Evolutionary conservation across 2,329 filamentous ascomycete species (phyloP), one percentile per base, ranked within the genome.

Genomic region (Tolypocladium tundrense): DNA sequence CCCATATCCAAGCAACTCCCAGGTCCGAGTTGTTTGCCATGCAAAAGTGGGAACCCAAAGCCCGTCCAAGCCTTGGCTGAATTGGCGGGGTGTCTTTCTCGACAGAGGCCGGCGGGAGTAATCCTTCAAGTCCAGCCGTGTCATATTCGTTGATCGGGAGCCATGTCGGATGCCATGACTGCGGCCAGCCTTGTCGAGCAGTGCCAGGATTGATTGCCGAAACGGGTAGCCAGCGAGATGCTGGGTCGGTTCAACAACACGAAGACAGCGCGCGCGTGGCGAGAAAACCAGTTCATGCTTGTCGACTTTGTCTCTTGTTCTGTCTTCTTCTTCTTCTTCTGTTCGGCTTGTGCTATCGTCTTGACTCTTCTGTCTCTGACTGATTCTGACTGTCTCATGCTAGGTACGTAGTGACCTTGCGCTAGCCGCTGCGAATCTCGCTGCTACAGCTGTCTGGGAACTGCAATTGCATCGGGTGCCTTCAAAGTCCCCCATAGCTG

Each of bases 321-420:
- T 53, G 57, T 55, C 55, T 60, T 52, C 60, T 55, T 51, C 60
- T 55, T 51, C 60, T 57, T 57, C 55, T 61, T 53, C 19, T 57
- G 75, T 56, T 58, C 75, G 71, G 76, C 73, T 77, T 86, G 83
- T 87, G 86, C 87, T 88, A 89, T 85, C 85, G 82, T 85, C 81
- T 83, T 84, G 83, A 67, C 68, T 73, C 63, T 71, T 63, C 57
- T 57, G 62, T 70, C 60, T 66, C 57, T 65, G 64, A 59, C 60
- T 60, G 57, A 24, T 55, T 69, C 65, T 70, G 67, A 68, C 68
- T 72, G 69, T 70, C 64, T 72, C 73, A 74, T 74, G 73, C 85
- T 88, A 88, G 83, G 81, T 83, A 83, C 81, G 81, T 83, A 82
- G 80, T 84, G 77, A 76, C 76, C 75, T 78, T 74, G 77, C 78